Evolutionary conservation across 441 rosid genomes (phyloP).

Genomic region (Adansonia grandidieri): DNA sequence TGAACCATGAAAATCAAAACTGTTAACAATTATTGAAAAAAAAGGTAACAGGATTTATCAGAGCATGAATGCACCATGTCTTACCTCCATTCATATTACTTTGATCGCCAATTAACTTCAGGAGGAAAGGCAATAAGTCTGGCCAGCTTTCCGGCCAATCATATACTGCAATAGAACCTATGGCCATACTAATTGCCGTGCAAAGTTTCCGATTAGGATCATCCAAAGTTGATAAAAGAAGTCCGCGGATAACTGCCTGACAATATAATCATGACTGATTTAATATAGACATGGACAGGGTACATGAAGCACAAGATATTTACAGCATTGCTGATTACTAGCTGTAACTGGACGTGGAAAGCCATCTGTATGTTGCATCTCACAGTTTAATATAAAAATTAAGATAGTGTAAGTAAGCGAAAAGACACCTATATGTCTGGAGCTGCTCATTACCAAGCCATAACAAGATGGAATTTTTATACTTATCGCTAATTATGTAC

Average conservation of each 20-base stretch:
- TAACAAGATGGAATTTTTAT: neutral
- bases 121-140: slow-evolving; percentile 74
- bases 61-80: slow-evolving; percentile 27
- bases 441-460: neutral
- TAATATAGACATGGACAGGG: slow-evolving; percentile 2
- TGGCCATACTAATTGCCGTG: slow-evolving; percentile 89
- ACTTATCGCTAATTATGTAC: neutral
- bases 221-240: slow-evolving; percentile 70
- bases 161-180: slow-evolving; percentile 71
- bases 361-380: neutral
- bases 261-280: slow-evolving; percentile 31
- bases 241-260: slow-evolving; percentile 78
- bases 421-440: neutral
- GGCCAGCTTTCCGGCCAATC: slow-evolving; percentile 99
- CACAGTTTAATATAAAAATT: slow-evolving; percentile 8
- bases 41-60: neutral
- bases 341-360: neutral
- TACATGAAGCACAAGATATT: slow-evolving; percentile 8
- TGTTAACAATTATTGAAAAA: neutral
- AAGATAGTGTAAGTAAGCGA: neutral
- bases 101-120: slow-evolving; percentile 70
- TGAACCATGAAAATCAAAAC: slow-evolving; percentile 8
- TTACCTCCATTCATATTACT: slow-evolving; percentile 71
- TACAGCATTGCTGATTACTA: neutral
- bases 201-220: slow-evolving; percentile 82